These are phyloP conservation scores for Chlamydomonas applanata DNA, from an alignment of 139 green algal species.

Conservation along the genomic window DNA sequence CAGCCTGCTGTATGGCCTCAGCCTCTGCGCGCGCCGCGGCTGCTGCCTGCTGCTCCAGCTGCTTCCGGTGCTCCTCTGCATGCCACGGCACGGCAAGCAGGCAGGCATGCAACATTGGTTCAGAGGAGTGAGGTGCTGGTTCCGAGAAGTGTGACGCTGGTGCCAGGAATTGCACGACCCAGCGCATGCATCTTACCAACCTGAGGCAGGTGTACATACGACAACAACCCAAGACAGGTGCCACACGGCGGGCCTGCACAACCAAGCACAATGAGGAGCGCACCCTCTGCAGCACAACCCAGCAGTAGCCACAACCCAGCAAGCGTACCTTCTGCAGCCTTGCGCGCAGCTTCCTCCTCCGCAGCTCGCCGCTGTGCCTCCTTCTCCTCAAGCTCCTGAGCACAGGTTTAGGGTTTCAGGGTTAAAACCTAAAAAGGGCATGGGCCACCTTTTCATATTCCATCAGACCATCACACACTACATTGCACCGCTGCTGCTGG, in stretches of 20 bases:
- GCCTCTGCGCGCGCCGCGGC: neutral
- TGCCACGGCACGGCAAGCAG: neutral
- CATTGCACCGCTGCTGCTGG: too few relatives aligned
- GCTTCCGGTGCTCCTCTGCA: neutral
- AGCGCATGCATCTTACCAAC: neutral
- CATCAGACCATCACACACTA: too few relatives aligned
- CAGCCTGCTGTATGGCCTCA: neutral
- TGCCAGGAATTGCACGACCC: neutral
- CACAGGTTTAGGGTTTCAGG: too few relatives aligned
- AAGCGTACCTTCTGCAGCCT: neutral
- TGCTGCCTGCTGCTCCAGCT: neutral
- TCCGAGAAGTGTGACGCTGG: neutral
- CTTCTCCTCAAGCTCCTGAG: constrained; percentile 12
- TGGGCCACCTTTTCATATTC: too few relatives aligned
- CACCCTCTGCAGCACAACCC: too few relatives aligned
- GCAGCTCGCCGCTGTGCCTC: neutral
- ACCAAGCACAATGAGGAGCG: too few relatives aligned
- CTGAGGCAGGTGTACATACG: neutral
- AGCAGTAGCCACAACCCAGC: neutral
- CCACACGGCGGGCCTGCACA: too few relatives aligned
- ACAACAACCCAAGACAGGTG: neutral
- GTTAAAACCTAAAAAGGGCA: too few relatives aligned
- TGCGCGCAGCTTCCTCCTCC: constrained; percentile 8
- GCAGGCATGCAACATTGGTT: neutral
- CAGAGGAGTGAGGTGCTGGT: neutral